phyloP scores from a whole-genome alignment of 306 rosid genomes.

The Lathyrus sativus region DNA sequence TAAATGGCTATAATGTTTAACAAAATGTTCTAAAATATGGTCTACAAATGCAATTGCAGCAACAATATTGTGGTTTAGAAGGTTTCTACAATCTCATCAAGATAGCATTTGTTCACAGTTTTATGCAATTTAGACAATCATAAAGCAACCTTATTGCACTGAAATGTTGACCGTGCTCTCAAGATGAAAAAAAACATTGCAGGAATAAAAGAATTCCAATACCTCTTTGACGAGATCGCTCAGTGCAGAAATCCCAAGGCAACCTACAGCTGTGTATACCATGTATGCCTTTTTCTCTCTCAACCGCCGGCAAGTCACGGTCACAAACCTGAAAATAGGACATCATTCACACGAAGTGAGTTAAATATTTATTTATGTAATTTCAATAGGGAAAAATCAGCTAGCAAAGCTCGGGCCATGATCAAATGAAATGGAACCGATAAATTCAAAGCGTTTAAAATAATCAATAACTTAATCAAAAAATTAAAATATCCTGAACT shows the following conservation, averaged over 20 bases:
- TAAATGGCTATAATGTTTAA: constrained; percentile 31
- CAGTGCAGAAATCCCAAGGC: constrained; percentile 79
- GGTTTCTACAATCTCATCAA: neutral
- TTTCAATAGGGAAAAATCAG: constrained; percentile 25
- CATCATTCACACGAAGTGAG: constrained; percentile 23
- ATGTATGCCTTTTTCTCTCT: constrained; percentile 83
- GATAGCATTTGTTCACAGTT: neutral
- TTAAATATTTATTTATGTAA: neutral
- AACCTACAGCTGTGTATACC: constrained; percentile 87
- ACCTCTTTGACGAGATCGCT: constrained; percentile 84
- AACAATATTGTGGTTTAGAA: neutral
- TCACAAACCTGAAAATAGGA: constrained; percentile 69
- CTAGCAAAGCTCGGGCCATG: neutral
- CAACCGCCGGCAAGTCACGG: constrained; percentile 63
- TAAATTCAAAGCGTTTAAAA: constrained; percentile 22
- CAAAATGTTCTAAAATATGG: constrained; percentile 3
- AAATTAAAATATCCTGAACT: neutral
- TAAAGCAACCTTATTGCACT: constrained; percentile 5
- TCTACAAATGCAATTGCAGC: neutral
- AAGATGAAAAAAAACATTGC: constrained; percentile 28
- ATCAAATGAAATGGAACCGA: constrained; percentile 1
- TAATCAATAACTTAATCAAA: constrained; percentile 1
- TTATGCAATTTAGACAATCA: neutral
- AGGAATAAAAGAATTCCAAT: constrained; percentile 33
- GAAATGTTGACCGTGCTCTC: neutral